Evolutionary conservation across 495 filamentous ascomycete genomes (phyloP), one percentile per base, ranked within the genome.

Genomic region (Glarea lozoyensis): DNA sequence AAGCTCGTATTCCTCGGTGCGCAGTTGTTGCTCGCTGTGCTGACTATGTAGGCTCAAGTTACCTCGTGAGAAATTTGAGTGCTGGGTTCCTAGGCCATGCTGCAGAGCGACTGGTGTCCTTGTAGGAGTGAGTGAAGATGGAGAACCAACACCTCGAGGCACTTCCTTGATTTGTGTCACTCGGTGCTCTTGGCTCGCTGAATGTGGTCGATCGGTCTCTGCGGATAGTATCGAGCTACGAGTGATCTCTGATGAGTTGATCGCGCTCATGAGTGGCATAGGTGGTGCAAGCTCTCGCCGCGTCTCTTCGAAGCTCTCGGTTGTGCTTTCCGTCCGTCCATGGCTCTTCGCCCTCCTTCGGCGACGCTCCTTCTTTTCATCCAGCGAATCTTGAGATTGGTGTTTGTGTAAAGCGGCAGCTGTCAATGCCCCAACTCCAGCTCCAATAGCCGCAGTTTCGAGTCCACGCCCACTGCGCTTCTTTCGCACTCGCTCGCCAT

Each of bases 161-260:
- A 82, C 59, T 34, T 85, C 78, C 16, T 65, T 72, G 29, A 75
- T 60, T 2, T 74, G 68, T 10, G 73, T 69, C 44, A 71, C 64
- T 15, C 51, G 49, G 44, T 72, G 62, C 21, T 53, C 53, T 30
- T 52, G 46, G 17, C 58, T 77, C n/a, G 70, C 71, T 34, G 81
- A 82, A 43, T 72, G 73, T 40, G 85, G 76, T 48, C 81, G 62
- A 49, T 81, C 84, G 0, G 85, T 88, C 18, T 82, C 77, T 27
- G 86, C 81, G 4, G 92, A 89, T 10, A 94, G 67, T 43, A 98
- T 84, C 0, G 93, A 97, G 25, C 83, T 80, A 56, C 92, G 73
- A 2, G 92, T 97, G 37, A 95, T 58, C 19, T 94, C 88, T 0
- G 88, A 93, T 22, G 84, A 75, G 36, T 82, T 74, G 20, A 93